Evolutionary conservation across 257 asterid species (phyloP).

Genomic region (Ophiorrhiza pumila): DNA sequence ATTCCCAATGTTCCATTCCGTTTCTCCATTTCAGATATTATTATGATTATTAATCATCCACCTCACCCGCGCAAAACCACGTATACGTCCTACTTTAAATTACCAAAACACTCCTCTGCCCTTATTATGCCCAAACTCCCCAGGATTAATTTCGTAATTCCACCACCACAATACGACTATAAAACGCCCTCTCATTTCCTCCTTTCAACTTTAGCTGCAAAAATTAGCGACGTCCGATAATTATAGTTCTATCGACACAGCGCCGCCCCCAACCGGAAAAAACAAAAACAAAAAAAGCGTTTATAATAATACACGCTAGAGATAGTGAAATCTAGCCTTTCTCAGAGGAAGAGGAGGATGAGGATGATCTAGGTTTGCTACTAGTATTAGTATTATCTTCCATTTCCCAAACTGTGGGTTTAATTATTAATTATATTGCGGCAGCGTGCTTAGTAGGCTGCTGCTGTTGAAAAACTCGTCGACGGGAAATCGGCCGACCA

Average conservation of each 20-base stretch:
- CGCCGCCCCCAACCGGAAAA: too few relatives aligned
- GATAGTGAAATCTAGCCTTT: not conserved
- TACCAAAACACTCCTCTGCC: constrained; percentile 27
- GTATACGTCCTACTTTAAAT: not conserved
- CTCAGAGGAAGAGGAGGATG: too few relatives aligned
- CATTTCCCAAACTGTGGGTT: not conserved
- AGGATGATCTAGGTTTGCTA: not conserved
- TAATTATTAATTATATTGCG: not conserved
- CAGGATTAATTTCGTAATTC: constrained; percentile 34
- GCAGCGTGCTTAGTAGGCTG: not conserved
- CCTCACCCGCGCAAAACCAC: too few relatives aligned
- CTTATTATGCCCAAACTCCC: constrained; percentile 7
- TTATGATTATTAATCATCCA: too few relatives aligned
- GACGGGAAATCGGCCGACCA: constrained; percentile 32
- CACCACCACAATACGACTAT: not conserved
- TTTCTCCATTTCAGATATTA: constrained; percentile 18
- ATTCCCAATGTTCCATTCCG: constrained; percentile 23
- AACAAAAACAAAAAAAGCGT: not conserved
- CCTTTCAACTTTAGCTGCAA: constrained; percentile 50
- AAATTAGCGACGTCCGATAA: constrained; percentile 13
- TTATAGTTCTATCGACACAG: not conserved
- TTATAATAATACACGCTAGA: not conserved
- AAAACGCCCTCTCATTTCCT: constrained; percentile 26
- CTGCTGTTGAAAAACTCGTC: not conserved
- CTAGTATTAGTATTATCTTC: too few relatives aligned